phyloP scores from a whole-genome alignment of 2,329 filamentous ascomycete genomes.

The Botrytis hyacinthi region DNA sequence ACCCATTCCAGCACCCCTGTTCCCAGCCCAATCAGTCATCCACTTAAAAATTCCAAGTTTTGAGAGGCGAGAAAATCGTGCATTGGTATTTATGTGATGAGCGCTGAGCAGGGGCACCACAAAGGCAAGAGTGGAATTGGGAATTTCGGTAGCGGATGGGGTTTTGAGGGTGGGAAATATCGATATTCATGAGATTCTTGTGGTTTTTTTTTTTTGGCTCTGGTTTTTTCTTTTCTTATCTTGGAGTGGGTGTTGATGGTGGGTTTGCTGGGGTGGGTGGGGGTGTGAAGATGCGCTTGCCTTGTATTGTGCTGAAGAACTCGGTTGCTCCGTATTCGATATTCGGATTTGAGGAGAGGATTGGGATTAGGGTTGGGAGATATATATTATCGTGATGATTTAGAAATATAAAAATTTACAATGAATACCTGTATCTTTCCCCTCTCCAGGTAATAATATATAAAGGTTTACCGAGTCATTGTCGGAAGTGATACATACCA shows the following conservation, averaged over 20 bases:
- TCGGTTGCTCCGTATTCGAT: background rate
- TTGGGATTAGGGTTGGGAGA: background rate
- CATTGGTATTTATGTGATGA: background rate
- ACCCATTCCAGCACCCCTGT: background rate
- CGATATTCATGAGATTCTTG: constrained; percentile 4
- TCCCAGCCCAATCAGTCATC: background rate
- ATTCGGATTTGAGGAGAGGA: background rate
- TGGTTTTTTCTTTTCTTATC: background rate
- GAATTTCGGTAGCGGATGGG: background rate
- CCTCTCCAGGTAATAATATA: background rate
- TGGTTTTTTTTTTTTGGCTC: background rate
- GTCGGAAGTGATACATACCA: background rate
- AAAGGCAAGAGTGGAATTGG: background rate
- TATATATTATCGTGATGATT: background rate
- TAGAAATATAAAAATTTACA: background rate
- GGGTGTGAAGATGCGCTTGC: background rate
- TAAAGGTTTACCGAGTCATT: background rate
- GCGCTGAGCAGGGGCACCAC: background rate
- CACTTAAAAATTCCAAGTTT: background rate
- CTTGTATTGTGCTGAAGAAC: background rate
- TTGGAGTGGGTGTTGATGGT: background rate
- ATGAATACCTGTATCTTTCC: background rate
- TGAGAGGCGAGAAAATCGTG: background rate
- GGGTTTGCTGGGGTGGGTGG: background rate
- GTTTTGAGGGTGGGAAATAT: background rate